Percentiles rank a stretch among this genome's conserved stretches.
Conservation (phyloP, 805 yeast species). For the Lipomyces sp. region DNA sequence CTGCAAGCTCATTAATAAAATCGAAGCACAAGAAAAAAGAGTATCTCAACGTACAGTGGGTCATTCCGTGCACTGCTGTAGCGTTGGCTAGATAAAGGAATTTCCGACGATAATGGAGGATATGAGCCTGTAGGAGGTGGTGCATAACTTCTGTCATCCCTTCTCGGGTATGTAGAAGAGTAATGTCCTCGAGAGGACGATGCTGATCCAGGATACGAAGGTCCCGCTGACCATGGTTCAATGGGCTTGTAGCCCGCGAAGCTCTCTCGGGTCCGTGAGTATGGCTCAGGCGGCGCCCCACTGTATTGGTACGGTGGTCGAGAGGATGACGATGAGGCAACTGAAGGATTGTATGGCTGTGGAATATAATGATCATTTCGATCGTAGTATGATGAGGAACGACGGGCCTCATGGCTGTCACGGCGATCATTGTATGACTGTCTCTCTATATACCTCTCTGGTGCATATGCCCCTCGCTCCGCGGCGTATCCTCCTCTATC, state of each 20-base stretch:
- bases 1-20: neutral
- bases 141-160: neutral
- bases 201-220: neutral
- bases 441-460: conserved; percentile 10
- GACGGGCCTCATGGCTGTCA: conserved; percentile 9
- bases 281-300: conserved; percentile 29
- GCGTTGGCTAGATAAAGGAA: neutral
- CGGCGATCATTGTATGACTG: conserved; percentile 12
- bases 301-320: conserved; percentile 17
- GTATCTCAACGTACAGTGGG: conserved; percentile 5
- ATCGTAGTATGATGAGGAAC: conserved; percentile 10
- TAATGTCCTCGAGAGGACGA: conserved; percentile 15
- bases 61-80: conserved; percentile 6
- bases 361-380: conserved; percentile 12
- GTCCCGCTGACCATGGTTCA: neutral
- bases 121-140: conserved; percentile 1
- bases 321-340: conserved; percentile 8
- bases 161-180: neutral
- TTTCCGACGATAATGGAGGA: conserved; percentile 1
- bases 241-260: conserved; percentile 7
- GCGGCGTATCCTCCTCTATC: conserved; percentile 4
- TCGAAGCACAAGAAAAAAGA: neutral
- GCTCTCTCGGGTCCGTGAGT: conserved; percentile 24
- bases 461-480: conserved; percentile 11
- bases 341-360: conserved; percentile 1